Evolutionary conservation across 768 basidiomycete species (phyloP), one percentile per base, ranked within the genome.

Genomic region (Krasilnikovozyma curviuscula): DNA sequence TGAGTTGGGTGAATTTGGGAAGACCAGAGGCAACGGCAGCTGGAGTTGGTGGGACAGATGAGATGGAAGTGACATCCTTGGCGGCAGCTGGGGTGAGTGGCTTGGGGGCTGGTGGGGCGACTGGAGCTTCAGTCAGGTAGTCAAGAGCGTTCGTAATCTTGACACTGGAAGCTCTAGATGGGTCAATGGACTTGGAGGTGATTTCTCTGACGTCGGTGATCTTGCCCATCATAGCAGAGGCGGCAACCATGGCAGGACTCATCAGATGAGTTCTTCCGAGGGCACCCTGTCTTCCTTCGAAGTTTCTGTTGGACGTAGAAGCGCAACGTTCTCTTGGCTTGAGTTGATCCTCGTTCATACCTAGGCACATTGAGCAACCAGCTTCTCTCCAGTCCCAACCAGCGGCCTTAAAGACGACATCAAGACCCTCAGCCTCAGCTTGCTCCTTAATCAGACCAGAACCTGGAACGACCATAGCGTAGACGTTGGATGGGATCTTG

Each of bases 301-400:
- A 88, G 67, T 91, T 89, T 50, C 85, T 76, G 67, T 89, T 88
- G 57, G 82, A 84, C 31, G 85, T 89, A 56, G 82, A 84, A 9
- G 85, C 85, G 59, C 85, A 89, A 37, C 85, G 78, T 59, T 72
- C 68, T 46, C 80, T 78, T 2, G 83, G 82, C 16, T 73, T 71
- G 42, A 91, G 69, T 59, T 86, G 83, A 65, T 91, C 85, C 12
- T 84, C 82, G 65, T 91, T 91, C 85, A 91, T 91, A 34, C 84
- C 85, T 56, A 91, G 65, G 66, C 85, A 91, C 85, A 91, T 91
- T 14, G 85, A 91, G 61, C 85, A 91, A 29, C 85, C 85, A 28
- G 85, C 85, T 65, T 91, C 85, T 44, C 85, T 74, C 85, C 85
- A 89, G 59, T 91, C 85, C 59, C 88, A 91, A 28, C 85, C 85